A percentile compares a stretch with the other conserved stretches of the same genome.
Conservation (phyloP, 495 filamentous ascomycete species). For the Venustampulla echinocandica region DNA sequence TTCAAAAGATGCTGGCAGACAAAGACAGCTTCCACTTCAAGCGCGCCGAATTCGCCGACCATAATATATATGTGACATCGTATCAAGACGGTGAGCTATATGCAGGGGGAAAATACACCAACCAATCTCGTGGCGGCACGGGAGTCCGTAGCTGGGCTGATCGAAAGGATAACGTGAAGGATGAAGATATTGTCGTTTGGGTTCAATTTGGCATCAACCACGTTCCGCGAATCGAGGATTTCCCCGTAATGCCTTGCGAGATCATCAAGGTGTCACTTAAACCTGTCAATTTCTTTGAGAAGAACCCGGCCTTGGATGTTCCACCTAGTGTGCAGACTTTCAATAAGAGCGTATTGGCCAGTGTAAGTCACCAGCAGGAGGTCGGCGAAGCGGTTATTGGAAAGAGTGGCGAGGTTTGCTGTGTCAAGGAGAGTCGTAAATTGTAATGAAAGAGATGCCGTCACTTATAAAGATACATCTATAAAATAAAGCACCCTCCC, state of each 20-base stretch:
- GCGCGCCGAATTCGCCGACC: conserved; percentile 75
- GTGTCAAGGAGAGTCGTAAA: conserved; percentile 24
- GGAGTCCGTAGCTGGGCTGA: conserved; percentile 48
- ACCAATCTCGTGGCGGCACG: conserved; percentile 63
- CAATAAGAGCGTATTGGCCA: conserved; percentile 38
- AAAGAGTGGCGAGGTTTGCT: conserved; percentile 31
- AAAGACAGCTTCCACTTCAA: conserved; percentile 56
- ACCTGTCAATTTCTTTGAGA: conserved; percentile 68
- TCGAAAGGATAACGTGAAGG: conserved; percentile 40
- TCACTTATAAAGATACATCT: no score
- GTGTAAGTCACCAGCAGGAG: conserved; percentile 25
- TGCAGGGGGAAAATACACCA: conserved; percentile 77
- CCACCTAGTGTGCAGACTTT: conserved; percentile 46
- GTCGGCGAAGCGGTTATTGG: conserved; percentile 25
- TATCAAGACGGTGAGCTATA: conserved; percentile 74
- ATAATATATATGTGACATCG: conserved; percentile 72
- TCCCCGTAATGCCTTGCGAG: conserved; percentile 63
- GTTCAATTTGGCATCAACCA: conserved; percentile 57
- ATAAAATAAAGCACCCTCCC: no score
- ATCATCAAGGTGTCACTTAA: conserved; percentile 53
- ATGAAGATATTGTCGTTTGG: conserved; percentile 51
- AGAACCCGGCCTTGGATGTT: conserved; percentile 71
- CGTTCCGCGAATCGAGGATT: conserved; percentile 51
- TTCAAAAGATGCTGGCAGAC: conserved; percentile 74
- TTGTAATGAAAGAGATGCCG: no score